A percentile compares a stretch with the other conserved stretches of the same genome.
Conservation (phyloP, 192 early-diverging fungal genomes). For the Mortierella hygrophila region DNA sequence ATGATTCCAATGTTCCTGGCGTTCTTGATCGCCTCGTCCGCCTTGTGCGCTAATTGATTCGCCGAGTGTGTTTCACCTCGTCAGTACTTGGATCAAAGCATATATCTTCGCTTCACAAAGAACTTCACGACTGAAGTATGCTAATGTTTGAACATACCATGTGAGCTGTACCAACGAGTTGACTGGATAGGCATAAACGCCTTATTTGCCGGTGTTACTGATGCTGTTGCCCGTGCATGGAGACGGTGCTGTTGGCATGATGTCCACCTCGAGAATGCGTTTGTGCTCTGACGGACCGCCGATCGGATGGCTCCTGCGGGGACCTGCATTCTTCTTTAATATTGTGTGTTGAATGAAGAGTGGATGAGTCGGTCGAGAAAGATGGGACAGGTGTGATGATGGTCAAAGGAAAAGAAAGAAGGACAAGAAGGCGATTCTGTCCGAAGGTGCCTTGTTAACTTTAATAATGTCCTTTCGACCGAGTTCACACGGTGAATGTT, state of each 20-base stretch:
- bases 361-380: neutral
- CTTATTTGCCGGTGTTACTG: neutral
- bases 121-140: neutral
- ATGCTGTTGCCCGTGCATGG: neutral
- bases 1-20: constrained; percentile 94
- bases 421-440: neutral
- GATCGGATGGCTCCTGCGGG: constrained; percentile 12
- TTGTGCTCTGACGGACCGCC: neutral
- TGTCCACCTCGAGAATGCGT: constrained; percentile 15
- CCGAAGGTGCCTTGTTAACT: neutral
- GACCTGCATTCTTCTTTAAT: neutral
- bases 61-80: neutral
- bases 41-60: constrained; percentile 27
- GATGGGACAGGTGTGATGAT: neutral
- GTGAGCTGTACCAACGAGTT: constrained; percentile 43
- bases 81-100: neutral
- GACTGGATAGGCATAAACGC: constrained; percentile 17
- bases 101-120: neutral
- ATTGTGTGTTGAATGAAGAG: neutral
- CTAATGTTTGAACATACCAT: constrained; percentile 19
- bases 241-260: neutral
- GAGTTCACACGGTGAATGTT: constrained; percentile 10
- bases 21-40: constrained; percentile 55
- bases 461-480: neutral
- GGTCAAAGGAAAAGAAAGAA: neutral